Base-by-base conservation (phyloP, 2,329 filamentous ascomycete species). In the Penicillium sp. region DNA sequence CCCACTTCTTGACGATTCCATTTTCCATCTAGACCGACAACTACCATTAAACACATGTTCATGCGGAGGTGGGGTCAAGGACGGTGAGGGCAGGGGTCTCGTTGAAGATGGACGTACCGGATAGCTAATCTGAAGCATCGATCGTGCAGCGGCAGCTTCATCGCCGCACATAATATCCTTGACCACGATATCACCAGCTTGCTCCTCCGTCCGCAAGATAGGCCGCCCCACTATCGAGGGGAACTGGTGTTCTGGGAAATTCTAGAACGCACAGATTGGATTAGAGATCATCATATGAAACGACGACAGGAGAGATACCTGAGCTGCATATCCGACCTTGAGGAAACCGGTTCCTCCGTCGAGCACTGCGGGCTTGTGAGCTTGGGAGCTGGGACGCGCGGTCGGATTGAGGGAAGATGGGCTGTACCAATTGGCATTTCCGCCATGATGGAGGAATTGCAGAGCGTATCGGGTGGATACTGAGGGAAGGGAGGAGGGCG, bases 101-200 rank as follows among this genome's bases (percentile, higher is more conserved):
- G 39, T 50, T 39, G 48, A 54, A 46, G 54, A 47, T 50, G 28
- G 48, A 58, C 76, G 54, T 76, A 83, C 79, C 55, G 92, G 92
- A 66, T 98, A 98, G 67, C 84, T 94, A 62, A 98, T 93, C 68
- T 98, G 92, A 45, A 98, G 80, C 88, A 95, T 95, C 47, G 85
- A 95, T 59, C 92, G 82, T 51, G 92, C 90, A 37, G 88, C 88
- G 11, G 92, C 89, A 33, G 92, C 92, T 71, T 98, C 90, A 71
- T 98, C 92, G 64, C 92, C 92, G 70, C 90, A 96, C 92, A 98
- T 98, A 64, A 98, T 95, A 72, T 98, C 92, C 77, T 95, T 96
- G 68, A 89, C 79, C 53, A 82, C 72, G 48, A 82, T 76, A 57
- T 82, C 77, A 46, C 75, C 71, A 79, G 84, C 68, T 77, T 82